Conservation (phyloP, 441 rosid genomes). For the Isatis lusitanica region DNA sequence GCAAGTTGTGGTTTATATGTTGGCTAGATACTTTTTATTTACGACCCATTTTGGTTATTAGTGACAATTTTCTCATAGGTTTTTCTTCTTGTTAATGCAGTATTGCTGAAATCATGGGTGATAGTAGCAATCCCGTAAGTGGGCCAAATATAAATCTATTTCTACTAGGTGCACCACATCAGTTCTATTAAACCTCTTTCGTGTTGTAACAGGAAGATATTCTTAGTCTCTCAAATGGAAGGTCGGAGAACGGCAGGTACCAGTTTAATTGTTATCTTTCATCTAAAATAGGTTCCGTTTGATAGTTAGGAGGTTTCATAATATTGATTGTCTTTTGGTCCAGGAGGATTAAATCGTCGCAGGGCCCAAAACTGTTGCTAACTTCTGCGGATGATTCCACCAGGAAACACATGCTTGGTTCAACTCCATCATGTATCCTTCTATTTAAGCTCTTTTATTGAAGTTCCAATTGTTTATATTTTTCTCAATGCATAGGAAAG, state of each 20-base stretch:
- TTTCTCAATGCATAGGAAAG: conserved; percentile 7
- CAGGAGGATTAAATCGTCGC: conserved; percentile 73
- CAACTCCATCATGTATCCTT: conserved; percentile 84
- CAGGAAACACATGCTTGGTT: conserved; percentile 71
- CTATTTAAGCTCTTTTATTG: conserved; percentile 13
- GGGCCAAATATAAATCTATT: conserved; percentile 12
- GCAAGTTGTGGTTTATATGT: conserved; percentile 47
- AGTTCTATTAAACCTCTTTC: conserved; percentile 26
- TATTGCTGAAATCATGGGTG: conserved; percentile 78
- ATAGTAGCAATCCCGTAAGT: conserved; percentile 66
- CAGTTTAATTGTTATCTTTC: conserved; percentile 11
- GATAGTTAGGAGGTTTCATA: conserved; percentile 19
- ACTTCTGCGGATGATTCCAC: conserved; percentile 73
- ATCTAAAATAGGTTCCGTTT: conserved; percentile 14
- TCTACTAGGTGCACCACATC: conserved; percentile 13
- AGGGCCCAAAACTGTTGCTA: conserved; percentile 68
- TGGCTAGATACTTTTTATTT: conserved; percentile 1
- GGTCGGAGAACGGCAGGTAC: conserved; percentile 62
- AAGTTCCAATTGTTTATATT: neutral
- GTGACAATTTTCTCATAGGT: conserved; percentile 37
- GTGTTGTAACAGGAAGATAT: conserved; percentile 58
- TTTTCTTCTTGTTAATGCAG: conserved; percentile 50
- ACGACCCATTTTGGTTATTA: conserved; percentile 13
- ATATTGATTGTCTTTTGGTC: conserved; percentile 33
- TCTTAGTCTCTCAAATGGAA: conserved; percentile 56